Percentiles rank a stretch among this genome's conserved stretches.
These are phyloP conservation scores for Dothiorella sarmentorum DNA, from an alignment of 2,329 filamentous ascomycete genomes.

Conservation along the genomic window DNA sequence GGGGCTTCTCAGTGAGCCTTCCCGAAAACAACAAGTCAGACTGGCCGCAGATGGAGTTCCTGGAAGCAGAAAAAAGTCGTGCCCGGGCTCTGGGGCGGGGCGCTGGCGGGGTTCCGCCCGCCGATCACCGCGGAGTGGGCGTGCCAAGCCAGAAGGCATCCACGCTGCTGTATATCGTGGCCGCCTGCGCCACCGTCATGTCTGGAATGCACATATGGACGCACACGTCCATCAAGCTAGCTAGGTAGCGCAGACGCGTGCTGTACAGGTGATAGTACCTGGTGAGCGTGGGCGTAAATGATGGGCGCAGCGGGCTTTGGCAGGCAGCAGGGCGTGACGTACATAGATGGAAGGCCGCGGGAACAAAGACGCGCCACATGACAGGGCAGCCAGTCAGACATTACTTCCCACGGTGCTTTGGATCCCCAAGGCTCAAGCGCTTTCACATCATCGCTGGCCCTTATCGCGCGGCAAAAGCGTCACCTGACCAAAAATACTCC, in stretches of 20 bases:
- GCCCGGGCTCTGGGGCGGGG: too few species aligned
- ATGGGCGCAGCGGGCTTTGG: neutral
- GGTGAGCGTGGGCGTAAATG: neutral
- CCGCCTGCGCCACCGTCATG: neutral
- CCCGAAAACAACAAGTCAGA: too few species aligned
- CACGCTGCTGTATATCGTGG: neutral
- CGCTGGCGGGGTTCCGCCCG: slow-evolving; percentile 12
- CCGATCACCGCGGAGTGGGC: slow-evolving; percentile 3
- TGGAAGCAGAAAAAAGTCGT: neutral
- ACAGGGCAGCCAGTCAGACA: slow-evolving; percentile 6
- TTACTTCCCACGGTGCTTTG: too few species aligned
- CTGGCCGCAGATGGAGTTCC: slow-evolving; percentile 1
- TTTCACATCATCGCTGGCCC: neutral
- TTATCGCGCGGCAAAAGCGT: neutral
- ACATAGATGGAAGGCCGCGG: slow-evolving; percentile 10
- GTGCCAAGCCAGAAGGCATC: slow-evolving; percentile 5
- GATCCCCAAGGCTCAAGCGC: too few species aligned
- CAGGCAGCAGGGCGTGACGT: slow-evolving; percentile 8
- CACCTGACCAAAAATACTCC: neutral
- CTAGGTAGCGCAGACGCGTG: neutral
- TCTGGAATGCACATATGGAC: neutral
- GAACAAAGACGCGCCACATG: slow-evolving; percentile 14
- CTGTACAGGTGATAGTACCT: slow-evolving; percentile 7
- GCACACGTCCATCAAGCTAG: neutral
- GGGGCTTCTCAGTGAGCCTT: neutral